phyloP scores from a whole-genome alignment of 495 filamentous ascomycete species.

The Trichoderma reesei region DNA sequence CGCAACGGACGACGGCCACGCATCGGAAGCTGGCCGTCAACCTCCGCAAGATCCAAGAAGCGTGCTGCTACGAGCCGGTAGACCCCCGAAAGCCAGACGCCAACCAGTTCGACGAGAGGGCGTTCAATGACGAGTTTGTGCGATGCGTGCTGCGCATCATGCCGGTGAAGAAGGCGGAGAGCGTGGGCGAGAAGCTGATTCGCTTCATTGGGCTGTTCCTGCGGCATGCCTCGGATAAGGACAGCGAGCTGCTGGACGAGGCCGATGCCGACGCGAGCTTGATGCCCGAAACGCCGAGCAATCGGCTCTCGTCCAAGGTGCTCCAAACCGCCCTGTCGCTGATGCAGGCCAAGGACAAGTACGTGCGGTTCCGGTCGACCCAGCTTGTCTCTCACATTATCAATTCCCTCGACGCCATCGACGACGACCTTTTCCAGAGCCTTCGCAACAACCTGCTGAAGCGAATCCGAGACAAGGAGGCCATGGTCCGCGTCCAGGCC shows the following conservation, averaged over 20 bases:
- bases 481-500: constrained; percentile 86
- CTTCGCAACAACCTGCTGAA: constrained; percentile 67
- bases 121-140: constrained; percentile 78
- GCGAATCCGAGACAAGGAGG: constrained; percentile 85
- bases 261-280: constrained; percentile 47
- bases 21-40: constrained; percentile 84
- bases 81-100: constrained; percentile 38
- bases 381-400: constrained; percentile 80
- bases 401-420: constrained; percentile 82
- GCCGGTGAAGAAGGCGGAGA: constrained; percentile 84
- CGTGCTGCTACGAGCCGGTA: constrained; percentile 69
- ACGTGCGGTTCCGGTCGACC: constrained; percentile 78
- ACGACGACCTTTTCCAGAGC: constrained; percentile 78
- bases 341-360: constrained; percentile 77
- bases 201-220: constrained; percentile 81
- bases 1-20: constrained; percentile 76
- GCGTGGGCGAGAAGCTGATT: constrained; percentile 74
- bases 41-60: constrained; percentile 78
- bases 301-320: constrained; percentile 62
- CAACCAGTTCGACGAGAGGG: constrained; percentile 62
- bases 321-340: constrained; percentile 59
- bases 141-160: constrained; percentile 74
- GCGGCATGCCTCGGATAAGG: constrained; percentile 73
- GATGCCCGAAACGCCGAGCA: constrained; percentile 70
- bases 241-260: constrained; percentile 43